Base-by-base conservation (phyloP, 805 yeast genomes). In the Phaffomyces thermotolerans region DNA sequence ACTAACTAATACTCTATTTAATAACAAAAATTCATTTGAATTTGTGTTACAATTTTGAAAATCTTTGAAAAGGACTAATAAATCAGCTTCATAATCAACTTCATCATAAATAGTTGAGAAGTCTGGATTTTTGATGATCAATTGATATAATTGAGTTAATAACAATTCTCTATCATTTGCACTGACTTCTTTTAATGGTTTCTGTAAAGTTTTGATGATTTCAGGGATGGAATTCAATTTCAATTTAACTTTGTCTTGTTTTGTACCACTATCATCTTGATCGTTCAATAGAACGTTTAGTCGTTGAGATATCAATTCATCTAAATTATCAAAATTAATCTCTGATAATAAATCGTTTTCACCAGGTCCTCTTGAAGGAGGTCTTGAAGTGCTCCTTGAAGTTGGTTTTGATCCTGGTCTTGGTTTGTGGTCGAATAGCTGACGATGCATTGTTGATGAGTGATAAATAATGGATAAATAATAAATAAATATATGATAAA, bases 241-340 rank as follows among this genome's bases (percentile, higher is more conserved):
- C 17, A 39, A 25, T 23, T 43, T 48, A 4, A 46, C 45, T 34
- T 50, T 48, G 6, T 35, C 43, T 6, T 27, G 13, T 13, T 27
- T 27, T 6, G 13, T 27, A 10, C 29, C 29, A 22, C 41, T 43
- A 30, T 43, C 53, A 39, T 45, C 45, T 3, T 32, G 8, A 36
- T 43, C 46, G 17, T 43, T 49, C 15, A 48, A 36, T 32, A 57
- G 42, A 3, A 41, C 46, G 10, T 50, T 57, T n/a, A 57, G 36
- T 20, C 60, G 40, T 8, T 48, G 46, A 17, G 53, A 49, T 24
- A 56, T 49, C 37, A 51, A 37, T 39, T 56, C 59, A 45, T 57
- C 60, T 31, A 57, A 34, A 36, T 57, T 57, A 25, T 52, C 57
- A 37, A 55, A 54, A 23, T 45, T 51, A 36, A 57, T 48, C 27